These are phyloP conservation scores for Phylloporus sp. DNA, from an alignment of 1,284 basidiomycete species.

Conservation along the genomic window DNA sequence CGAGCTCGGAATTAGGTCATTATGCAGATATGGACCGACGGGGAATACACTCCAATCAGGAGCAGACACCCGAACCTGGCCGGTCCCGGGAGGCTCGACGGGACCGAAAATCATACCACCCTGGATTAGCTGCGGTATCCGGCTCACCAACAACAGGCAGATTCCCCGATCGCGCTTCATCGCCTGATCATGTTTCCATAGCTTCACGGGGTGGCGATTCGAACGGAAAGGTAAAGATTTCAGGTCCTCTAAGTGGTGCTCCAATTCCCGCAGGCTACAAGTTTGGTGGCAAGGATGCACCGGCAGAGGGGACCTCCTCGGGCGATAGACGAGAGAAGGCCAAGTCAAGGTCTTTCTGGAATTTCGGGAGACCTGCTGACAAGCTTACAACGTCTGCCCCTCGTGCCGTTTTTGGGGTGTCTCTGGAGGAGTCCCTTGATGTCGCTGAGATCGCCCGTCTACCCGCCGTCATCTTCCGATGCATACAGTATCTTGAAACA, in stretches of 20 bases:
- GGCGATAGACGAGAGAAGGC: constrained; percentile 85
- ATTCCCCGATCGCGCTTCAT: constrained; percentile 62
- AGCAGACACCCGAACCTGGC: constrained; percentile 61
- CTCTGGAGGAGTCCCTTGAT: constrained; percentile 87
- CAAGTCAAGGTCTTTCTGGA: constrained; percentile 90
- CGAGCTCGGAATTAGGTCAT: constrained; percentile 81
- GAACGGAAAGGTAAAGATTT: constrained; percentile 80
- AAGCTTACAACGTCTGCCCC: constrained; percentile 55
- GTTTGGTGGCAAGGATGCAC: constrained; percentile 76
- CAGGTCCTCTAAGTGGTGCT: constrained; percentile 86
- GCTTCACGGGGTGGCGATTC: constrained; percentile 41
- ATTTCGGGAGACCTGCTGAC: constrained; percentile 70
- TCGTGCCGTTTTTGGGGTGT: constrained; percentile 89
- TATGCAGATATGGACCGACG: constrained; percentile 67
- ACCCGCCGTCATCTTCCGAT: constrained; percentile 94
- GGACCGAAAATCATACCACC: constrained; percentile 65
- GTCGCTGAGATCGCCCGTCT: constrained; percentile 89
- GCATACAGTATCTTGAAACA: constrained; percentile 88
- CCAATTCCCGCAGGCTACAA: constrained; percentile 90
- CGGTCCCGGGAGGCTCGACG: constrained; percentile 56
- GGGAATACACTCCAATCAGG: constrained; percentile 42
- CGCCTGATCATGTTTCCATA: constrained; percentile 61
- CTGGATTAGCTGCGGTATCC: constrained; percentile 56
- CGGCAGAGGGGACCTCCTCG: constrained; percentile 52
- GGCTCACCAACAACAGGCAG: constrained; percentile 51